Conservation (phyloP, 208 protist genomes). For the Novymonas esmeraldas region DNA sequence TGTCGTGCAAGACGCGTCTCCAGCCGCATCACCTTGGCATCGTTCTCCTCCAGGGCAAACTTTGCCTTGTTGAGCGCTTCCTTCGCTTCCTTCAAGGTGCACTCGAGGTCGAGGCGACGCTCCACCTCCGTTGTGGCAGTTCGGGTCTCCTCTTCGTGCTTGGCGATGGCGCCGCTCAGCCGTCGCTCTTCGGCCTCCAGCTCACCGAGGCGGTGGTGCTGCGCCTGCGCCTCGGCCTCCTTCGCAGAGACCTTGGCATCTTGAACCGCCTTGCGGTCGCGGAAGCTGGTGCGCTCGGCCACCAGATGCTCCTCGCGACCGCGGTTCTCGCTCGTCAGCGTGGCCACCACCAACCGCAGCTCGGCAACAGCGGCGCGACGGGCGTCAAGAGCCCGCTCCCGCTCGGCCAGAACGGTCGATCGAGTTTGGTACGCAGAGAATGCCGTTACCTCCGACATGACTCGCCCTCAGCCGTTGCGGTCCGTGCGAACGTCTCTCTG, state of each 20-base stretch:
- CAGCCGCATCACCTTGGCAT: conserved; percentile 68
- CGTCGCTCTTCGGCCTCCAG: conserved; percentile 70
- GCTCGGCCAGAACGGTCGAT: conserved; percentile 63
- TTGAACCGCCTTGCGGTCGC: conserved; percentile 53
- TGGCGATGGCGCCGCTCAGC: conserved; percentile 36
- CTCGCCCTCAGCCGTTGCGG: background rate
- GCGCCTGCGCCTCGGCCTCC: conserved; percentile 50
- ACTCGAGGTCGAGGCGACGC: conserved; percentile 48
- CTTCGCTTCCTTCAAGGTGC: conserved; percentile 38
- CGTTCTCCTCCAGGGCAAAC: conserved; percentile 74
- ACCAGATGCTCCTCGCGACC: conserved; percentile 62
- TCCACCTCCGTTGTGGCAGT: conserved; percentile 49
- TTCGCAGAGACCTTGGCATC: conserved; percentile 77
- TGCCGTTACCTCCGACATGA: conserved; percentile 50
- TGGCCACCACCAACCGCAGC: conserved; percentile 57
- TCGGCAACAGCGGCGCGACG: conserved; percentile 65
- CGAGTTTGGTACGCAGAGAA: conserved; percentile 76
- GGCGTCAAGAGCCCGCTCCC: conserved; percentile 63
- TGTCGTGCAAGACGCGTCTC: conserved; percentile 63
- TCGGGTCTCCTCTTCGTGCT: conserved; percentile 42
- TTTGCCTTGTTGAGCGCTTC: conserved; percentile 62
- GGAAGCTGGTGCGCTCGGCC: conserved; percentile 44
- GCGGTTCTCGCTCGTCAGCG: conserved; percentile 47
- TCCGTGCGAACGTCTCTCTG: background rate
- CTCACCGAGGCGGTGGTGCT: conserved; percentile 50